phyloP scores from a whole-genome alignment of 2,329 filamentous ascomycete genomes.

The Talaromyces amestolkiae region DNA sequence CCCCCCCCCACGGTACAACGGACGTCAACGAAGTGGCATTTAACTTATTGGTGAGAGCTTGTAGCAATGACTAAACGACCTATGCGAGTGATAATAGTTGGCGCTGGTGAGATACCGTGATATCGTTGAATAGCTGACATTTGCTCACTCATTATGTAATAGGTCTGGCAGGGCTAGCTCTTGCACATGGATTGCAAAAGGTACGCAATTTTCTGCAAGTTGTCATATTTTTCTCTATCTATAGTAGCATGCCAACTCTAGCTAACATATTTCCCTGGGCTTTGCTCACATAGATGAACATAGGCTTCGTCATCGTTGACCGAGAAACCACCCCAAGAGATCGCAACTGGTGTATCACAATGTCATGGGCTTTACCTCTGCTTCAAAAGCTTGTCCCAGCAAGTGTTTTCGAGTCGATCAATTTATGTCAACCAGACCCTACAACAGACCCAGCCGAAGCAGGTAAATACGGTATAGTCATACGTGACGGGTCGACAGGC shows the following conservation, averaged over 20 bases:
- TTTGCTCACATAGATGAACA: constrained; percentile 1
- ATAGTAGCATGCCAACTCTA: too few species aligned
- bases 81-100: constrained; percentile 16
- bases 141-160: neutral
- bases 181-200: constrained; percentile 16
- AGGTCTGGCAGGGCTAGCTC: constrained; percentile 10
- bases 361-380: constrained; percentile 9
- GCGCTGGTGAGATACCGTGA: neutral
- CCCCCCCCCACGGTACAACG: neutral
- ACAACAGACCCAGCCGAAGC: neutral
- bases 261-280: neutral
- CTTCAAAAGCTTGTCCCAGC: constrained; percentile 15
- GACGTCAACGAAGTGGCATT: neutral
- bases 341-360: constrained; percentile 15
- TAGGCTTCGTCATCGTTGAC: constrained; percentile 14
- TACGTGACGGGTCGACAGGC: constrained; percentile 8
- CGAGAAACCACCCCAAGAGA: constrained; percentile 13
- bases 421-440: constrained; percentile 12
- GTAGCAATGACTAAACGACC: neutral
- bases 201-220: neutral
- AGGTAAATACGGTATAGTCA: constrained; percentile 3
- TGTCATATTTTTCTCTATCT: too few species aligned
- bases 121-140: neutral
- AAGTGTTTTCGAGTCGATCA: constrained; percentile 2
- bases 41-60: neutral